Percentiles rank a stretch among this genome's conserved stretches.
Evolutionary conservation across 108 stramenopile species (phyloP).

Genomic region (Pseudonitzschia multistriata): DNA sequence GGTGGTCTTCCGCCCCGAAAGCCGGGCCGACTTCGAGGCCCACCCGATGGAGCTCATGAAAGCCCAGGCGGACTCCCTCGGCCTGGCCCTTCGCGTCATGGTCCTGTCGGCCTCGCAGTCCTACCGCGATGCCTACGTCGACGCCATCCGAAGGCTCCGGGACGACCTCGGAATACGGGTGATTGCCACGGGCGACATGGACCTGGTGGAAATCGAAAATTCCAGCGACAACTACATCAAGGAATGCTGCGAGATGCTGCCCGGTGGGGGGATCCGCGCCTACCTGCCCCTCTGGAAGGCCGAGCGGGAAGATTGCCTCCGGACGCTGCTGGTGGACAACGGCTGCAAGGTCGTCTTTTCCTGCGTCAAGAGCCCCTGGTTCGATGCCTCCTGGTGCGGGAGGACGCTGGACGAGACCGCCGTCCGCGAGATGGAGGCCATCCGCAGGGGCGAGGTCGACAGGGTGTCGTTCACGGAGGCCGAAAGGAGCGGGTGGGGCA

Average conservation of each 20-base stretch:
- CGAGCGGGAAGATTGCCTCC: conserved; percentile 26
- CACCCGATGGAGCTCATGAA: conserved; percentile 42
- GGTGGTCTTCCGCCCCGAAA: conserved; percentile 30
- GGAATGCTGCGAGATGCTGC: conserved; percentile 28
- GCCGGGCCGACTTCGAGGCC: conserved; percentile 35
- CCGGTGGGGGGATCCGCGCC: conserved; percentile 23
- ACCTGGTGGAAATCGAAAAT: conserved; percentile 41
- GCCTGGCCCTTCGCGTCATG: conserved; percentile 26
- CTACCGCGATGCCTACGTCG: conserved; percentile 41
- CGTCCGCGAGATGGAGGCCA: conserved; percentile 34
- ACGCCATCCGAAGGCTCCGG: conserved; percentile 26
- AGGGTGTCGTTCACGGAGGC: background rate
- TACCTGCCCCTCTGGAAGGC: conserved; percentile 41
- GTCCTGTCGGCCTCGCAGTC: conserved; percentile 17
- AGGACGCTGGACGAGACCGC: conserved; percentile 31
- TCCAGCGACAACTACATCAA: conserved; percentile 40
- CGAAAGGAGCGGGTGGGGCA: background rate
- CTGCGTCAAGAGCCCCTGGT: conserved; percentile 49
- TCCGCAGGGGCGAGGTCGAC: background rate
- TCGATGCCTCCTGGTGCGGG: conserved; percentile 43
- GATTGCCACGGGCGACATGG: conserved; percentile 49
- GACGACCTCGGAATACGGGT: conserved; percentile 33
- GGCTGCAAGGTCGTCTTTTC: conserved; percentile 37
- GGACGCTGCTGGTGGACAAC: conserved; percentile 17
- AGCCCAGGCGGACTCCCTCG: conserved; percentile 37